phyloP scores from a whole-genome alignment of 2,329 filamentous ascomycete species.

The Ophiostoma piceae region DNA sequence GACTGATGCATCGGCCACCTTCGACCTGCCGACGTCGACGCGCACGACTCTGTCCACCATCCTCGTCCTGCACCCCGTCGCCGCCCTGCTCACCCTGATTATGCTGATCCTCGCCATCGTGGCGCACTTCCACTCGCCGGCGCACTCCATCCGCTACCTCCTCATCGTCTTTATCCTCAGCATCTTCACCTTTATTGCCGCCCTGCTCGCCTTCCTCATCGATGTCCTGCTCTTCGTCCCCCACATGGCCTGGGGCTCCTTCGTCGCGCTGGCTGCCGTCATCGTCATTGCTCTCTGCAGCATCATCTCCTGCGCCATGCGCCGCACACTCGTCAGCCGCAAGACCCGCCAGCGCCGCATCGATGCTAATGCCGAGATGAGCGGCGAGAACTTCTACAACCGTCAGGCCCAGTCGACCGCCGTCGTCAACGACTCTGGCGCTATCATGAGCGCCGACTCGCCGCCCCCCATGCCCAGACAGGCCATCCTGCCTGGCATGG shows the following conservation, averaged over 20 bases:
- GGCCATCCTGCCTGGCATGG: slow-evolving; percentile 54
- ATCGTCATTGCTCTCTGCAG: slow-evolving; percentile 76
- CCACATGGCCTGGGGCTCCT: slow-evolving; percentile 89
- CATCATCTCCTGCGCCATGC: slow-evolving; percentile 90
- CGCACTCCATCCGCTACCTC: slow-evolving; percentile 85
- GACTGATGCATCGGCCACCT: slow-evolving; percentile 37
- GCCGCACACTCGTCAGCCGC: slow-evolving; percentile 80
- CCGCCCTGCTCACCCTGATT: slow-evolving; percentile 76
- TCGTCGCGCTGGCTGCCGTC: slow-evolving; percentile 83
- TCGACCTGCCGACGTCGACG: slow-evolving; percentile 52
- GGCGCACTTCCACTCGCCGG: slow-evolving; percentile 80
- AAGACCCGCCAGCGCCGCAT: slow-evolving; percentile 92
- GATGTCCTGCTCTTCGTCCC: slow-evolving; percentile 93
- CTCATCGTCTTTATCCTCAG: slow-evolving; percentile 79
- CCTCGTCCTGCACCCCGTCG: slow-evolving; percentile 87
- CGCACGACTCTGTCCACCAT: slow-evolving; percentile 72
- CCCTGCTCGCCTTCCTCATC: slow-evolving; percentile 77
- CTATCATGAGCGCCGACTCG: background rate
- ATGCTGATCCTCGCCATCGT: slow-evolving; percentile 74
- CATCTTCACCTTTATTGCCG: slow-evolving; percentile 76
- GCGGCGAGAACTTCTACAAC: slow-evolving; percentile 84
- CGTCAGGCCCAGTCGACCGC: slow-evolving; percentile 51
- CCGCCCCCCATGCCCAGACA: slow-evolving; percentile 34
- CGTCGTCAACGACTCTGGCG: slow-evolving; percentile 35
- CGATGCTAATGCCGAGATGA: slow-evolving; percentile 94